Percentiles rank a stretch among this genome's conserved stretches.
Conservation (phyloP, 2,329 filamentous ascomycete species). For the Zelopaecilomyces penicillatus region DNA sequence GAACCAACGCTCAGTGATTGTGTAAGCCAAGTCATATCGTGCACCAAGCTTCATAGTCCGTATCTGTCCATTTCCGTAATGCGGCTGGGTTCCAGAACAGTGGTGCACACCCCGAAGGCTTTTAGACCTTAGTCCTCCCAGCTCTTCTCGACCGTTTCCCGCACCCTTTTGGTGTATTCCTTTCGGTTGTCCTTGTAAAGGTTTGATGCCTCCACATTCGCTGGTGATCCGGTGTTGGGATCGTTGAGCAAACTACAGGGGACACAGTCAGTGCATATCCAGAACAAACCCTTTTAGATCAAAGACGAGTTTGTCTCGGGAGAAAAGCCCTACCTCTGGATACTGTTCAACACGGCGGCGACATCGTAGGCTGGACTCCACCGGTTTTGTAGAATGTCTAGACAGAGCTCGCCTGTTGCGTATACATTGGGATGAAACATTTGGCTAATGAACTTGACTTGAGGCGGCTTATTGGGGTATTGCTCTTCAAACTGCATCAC, state of each 20-base stretch:
- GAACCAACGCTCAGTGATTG: neutral
- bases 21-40: too few relatives aligned
- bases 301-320: too few relatives aligned
- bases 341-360: constrained; percentile 91
- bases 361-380: constrained; percentile 99
- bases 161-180: constrained; percentile 90
- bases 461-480: constrained; percentile 95
- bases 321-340: constrained; percentile 64
- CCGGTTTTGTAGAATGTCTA: constrained; percentile 94
- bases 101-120: neutral
- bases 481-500: constrained; percentile 99
- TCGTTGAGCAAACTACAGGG: constrained; percentile 77
- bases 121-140: constrained; percentile 95
- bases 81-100: neutral
- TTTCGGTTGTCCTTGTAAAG: constrained; percentile 97
- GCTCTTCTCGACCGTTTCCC: constrained; percentile 97
- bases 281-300: neutral
- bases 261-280: neutral
- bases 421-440: constrained; percentile 99
- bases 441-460: constrained; percentile 95
- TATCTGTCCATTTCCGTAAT: neutral
- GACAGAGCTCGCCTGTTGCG: constrained; percentile 87
- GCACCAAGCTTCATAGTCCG: too few relatives aligned
- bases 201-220: constrained; percentile 96
- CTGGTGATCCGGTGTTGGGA: constrained; percentile 95